A percentile compares a stretch with the other conserved stretches of the same genome.
Evolutionary conservation across 768 basidiomycete genomes (phyloP).

Genomic region (Leccinum ochraceum): DNA sequence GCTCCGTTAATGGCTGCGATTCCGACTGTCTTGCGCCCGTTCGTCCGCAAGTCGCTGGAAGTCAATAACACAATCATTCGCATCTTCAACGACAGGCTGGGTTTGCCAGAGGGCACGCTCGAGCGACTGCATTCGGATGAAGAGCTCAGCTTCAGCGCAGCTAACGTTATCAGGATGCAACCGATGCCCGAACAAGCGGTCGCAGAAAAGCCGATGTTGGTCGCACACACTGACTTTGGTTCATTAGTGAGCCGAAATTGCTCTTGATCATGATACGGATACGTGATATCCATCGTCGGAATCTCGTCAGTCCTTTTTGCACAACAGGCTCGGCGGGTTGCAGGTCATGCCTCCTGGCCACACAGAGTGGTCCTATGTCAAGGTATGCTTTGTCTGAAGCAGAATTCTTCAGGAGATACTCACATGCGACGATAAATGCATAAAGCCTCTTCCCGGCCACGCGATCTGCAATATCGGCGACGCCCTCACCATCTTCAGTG

Average conservation of each 20-base stretch:
- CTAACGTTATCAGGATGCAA: neutral
- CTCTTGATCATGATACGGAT: neutral
- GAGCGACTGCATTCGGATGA: neutral
- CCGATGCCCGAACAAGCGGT: neutral
- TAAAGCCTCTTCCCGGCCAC: neutral
- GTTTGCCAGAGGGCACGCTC: neutral
- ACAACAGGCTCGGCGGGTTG: neutral
- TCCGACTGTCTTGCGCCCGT: neutral
- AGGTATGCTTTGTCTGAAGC: neutral
- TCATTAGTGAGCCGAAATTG: neutral
- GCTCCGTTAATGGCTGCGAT: neutral
- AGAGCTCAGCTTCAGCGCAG: neutral
- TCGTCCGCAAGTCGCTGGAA: neutral
- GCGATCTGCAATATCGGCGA: neutral
- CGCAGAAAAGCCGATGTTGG: neutral
- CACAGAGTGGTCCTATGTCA: neutral
- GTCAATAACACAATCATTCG: neutral
- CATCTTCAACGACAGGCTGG: neutral
- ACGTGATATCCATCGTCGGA: neutral
- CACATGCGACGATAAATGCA: neutral
- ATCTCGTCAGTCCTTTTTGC: neutral
- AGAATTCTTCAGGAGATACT: neutral
- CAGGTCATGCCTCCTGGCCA: neutral
- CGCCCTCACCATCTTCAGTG: neutral
- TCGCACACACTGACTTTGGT: neutral